phyloP scores from a whole-genome alignment of 495 filamentous ascomycete species.

The Chaetomidium leptoderma region DNA sequence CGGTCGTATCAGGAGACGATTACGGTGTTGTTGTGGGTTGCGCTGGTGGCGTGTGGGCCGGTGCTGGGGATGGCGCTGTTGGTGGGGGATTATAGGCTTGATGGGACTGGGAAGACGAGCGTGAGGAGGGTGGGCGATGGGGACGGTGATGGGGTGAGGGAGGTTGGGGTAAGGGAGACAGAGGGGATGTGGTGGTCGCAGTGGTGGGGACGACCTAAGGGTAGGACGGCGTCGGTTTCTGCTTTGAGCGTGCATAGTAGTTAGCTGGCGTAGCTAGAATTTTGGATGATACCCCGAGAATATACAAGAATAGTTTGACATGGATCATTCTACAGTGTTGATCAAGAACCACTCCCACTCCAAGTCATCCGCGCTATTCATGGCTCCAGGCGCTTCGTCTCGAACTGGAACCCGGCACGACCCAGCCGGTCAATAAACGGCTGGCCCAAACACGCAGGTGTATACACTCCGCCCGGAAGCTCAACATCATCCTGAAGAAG shows the following conservation, averaged over 20 bases:
- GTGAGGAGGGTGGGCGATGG: not conserved
- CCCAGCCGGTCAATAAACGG: constrained; percentile 66
- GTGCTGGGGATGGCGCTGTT: constrained; percentile 41
- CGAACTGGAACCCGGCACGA: constrained; percentile 59
- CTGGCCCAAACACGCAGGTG: constrained; percentile 78
- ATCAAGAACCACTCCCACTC: too few species aligned
- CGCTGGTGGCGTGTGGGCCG: constrained; percentile 40
- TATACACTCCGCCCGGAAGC: constrained; percentile 62
- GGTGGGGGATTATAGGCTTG: constrained; percentile 47
- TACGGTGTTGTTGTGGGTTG: constrained; percentile 49
- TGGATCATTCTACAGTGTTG: too few species aligned
- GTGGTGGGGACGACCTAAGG: not conserved
- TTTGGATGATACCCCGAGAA: constrained; percentile 9
- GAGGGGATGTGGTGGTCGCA: not conserved
- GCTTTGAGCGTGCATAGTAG: not conserved
- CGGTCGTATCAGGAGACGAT: constrained; percentile 52
- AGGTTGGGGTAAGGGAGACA: not conserved
- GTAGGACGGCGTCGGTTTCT: not conserved
- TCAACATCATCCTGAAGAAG: constrained; percentile 61
- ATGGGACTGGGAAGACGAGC: constrained; percentile 32
- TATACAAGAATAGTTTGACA: too few species aligned
- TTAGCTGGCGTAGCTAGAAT: not conserved
- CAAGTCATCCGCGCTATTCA: not conserved
- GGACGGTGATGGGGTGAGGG: not conserved
- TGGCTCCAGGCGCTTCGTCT: constrained; percentile 42